Evolutionary conservation across 1,139 yeast species (phyloP), one percentile per base, ranked within the genome.

Genomic region (Nakaseomyces kungkrabaensis): DNA sequence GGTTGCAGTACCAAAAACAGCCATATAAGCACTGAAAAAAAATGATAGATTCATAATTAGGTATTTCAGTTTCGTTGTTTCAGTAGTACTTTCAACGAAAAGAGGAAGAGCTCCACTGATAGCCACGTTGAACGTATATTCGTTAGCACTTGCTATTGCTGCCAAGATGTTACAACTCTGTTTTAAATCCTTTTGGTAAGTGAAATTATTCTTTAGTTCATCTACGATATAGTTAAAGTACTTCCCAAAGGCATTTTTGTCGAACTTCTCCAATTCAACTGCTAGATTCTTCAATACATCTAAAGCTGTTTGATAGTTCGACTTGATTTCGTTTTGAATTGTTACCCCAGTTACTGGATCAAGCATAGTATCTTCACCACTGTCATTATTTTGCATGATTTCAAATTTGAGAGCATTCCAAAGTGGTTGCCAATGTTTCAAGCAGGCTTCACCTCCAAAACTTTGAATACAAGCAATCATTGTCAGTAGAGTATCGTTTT

Each of bases 401-500:
- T 92, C 97, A 63, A 80, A 89, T 62, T 90, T 92, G 48, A 92
- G 71, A 0, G 95, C 88, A 56, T 86, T 85, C 96, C 97, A 92
- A 6, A 92, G 62, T 2, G 82, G 77, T 29, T 77, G 66, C 90
- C 96, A 89, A 60, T 78, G 75, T 13, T 73, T 72, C n/a, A 81
- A 57, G 11, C 73, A 59, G 0, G 77, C 69, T 10, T 72, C 73
- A 0, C 68, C 59, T 0, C 76, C 71, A 59, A 84, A 87, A 7
- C 64, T 66, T 32, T 72, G 67, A 5, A 86, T 70, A 55, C 95
- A 84, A 1, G 69, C 68, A 3, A 72, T 63, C 40, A 92, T 67
- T 0, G 96, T 82, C 45, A 72, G 67, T 43, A 92, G 69, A 0
- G 89, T 82, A 60, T 94, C 98, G 51, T 78, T 72, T 63, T 94